Evolutionary conservation across 2,329 filamentous ascomycete species (phyloP), one percentile per base, ranked within the genome.

Genomic region (Metarhizium robertsii): DNA sequence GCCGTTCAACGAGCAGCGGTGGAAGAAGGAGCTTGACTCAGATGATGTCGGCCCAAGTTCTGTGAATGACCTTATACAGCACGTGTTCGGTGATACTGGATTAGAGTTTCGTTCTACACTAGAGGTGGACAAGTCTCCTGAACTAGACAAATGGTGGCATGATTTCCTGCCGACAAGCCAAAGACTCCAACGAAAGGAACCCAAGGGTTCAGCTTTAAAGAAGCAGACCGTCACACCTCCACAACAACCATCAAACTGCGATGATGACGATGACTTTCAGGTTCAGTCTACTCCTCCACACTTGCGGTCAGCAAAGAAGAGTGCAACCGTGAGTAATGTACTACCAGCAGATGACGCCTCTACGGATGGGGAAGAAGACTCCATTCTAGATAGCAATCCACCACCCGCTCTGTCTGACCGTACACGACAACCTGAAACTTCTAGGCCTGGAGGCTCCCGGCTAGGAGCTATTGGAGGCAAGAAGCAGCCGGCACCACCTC

Each of bases 221-320:
- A n/a, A 25, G 18, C 20, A 29, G 6, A 6, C 10, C 29, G 50
- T 20, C 58, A 59, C 51, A 45, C 51, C 30, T 25, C 32, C 47
- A 14, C 11, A 34, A 13, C 51, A 40, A 42, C 38, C 51, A 34
- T 30, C 36, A n/a, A 64, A 69, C 20, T 13, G 18, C 20, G 69
- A 69, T 4, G 72, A 76, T 11, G 75, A 75, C n/a, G 74, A 74
- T 48, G 78, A 79, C 55, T 81, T 80, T 50, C 74, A 81, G 58
- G 68, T 79, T 7, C 79, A 79, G 57, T 66, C 70, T 20, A 78
- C 77, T 1, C 77, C 77, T 3, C 71, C 74, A 14, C 68, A 67
- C 46, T 64, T 73, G 45, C 60, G 58, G 50, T 61, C 68, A 13
- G 61, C 62, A 34, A 58, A 61, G 47, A 69, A 64, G 30, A 59